Base-by-base conservation (phyloP, 148 eudicot species). In the Salicornia ramosissima region DNA sequence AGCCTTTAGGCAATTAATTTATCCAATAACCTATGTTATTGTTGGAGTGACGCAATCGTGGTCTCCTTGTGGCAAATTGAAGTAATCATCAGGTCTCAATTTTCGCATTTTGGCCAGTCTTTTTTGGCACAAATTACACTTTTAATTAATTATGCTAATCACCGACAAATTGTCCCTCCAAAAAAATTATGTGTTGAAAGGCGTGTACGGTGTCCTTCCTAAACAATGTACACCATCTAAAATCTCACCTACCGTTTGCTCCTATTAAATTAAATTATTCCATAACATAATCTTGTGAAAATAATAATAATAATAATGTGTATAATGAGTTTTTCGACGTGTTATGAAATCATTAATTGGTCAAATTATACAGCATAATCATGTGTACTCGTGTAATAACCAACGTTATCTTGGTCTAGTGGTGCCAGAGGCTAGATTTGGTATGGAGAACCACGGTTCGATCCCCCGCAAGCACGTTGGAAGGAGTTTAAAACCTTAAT, bases 81-180 rank as follows among this genome's bases (percentile, higher is more conserved):
- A 45, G 15, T 13, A 45, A 1, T 11, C 42, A 12, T 21, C 50
- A 47, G 51, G 75, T 13, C 61, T 61, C 75, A 36, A 47, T 31
- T 71, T 58, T 59, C 15, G 58, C 9, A 45, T 71, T 31, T 45
- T 47, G n/a, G 31, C 51, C 33, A 63, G 49, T 14, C 13, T 19
- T 31, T 47, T 36, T 51, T 62, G 53, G 22, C 36, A 43, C 13
- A 57, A 76, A 24, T 16, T 36, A 56, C 8, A 21, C 30, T 13
- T 16, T n/a, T 22, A n/a, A 33, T 65, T 3, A 43, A 34, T 63
- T 30, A 47, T 63, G 51, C 43, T 2, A 26, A 42, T 42, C 76
- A 71, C 80, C 72, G 76, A 67, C 75, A 71, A 63, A 63, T 63
- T 40, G 30, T 54, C 14, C 58, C 28, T 54, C 58, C 58, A 12